Percentiles rank a stretch among this genome's conserved stretches.
phyloP scores from a whole-genome alignment of 148 eudicot species.

The Rhododendron griersonianum region DNA sequence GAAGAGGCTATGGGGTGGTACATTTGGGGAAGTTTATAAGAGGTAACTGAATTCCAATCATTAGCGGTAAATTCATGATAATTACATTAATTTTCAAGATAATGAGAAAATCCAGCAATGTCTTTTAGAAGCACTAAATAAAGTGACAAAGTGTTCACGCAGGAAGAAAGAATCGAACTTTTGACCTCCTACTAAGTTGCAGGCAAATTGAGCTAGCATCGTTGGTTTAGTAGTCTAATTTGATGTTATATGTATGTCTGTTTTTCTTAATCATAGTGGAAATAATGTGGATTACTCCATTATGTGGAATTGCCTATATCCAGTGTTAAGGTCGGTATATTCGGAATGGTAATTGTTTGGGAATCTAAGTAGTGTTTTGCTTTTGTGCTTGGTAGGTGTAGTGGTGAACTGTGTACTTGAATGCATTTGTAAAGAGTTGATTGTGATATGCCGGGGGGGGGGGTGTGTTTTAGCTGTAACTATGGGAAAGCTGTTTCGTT shows the following conservation, averaged over 20 bases:
- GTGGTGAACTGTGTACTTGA: background rate
- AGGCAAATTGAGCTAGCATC: background rate
- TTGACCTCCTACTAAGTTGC: background rate
- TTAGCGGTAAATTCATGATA: background rate
- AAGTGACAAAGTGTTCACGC: background rate
- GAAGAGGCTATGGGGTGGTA: slow-evolving; percentile 98
- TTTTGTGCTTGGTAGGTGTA: background rate
- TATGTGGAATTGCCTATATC: background rate
- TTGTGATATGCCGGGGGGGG: background rate
- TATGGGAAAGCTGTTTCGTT: slow-evolving; percentile 3
- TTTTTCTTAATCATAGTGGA: background rate
- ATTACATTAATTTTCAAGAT: too few species aligned
- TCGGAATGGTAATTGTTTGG: background rate
- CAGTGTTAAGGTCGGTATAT: background rate
- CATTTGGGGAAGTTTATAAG: slow-evolving; percentile 89
- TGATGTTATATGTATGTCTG: background rate
- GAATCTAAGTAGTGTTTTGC: background rate
- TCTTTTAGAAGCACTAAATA: too few species aligned
- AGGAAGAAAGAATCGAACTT: background rate
- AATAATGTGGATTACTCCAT: background rate
- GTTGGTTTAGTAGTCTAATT: background rate
- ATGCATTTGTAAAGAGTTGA: background rate
- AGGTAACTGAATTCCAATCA: slow-evolving; percentile 36
- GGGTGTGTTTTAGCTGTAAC: background rate
- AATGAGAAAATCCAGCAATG: background rate